Evolutionary conservation across 73 alveolate species (phyloP), one percentile per base, ranked within the genome.

Genomic region (Tetrahymena malaccensis): DNA sequence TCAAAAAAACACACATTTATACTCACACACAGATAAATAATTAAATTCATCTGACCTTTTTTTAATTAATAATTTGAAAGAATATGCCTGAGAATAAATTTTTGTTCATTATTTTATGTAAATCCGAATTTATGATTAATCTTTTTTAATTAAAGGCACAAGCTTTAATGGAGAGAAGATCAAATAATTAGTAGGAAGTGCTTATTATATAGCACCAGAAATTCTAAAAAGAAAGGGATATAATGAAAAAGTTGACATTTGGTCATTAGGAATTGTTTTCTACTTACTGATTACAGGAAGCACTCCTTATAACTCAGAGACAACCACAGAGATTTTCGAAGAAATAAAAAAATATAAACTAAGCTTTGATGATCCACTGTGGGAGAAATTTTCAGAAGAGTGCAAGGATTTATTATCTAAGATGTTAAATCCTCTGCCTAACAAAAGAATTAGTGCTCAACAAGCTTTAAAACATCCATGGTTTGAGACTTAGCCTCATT

Each of bases 401-500:
- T 94, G 95, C 57, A 89, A 89, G 35, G 55, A 95, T 43, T 85
- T 95, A 11, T 31, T 95, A 8, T 43, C 37, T 15, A 95, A 56
- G 33, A 95, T 95, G 97, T 56, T 95, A 35, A 43, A 13, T 10
- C 93, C 84, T 93, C 95, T 95, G 93, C 97, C 94, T 55, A 93
- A 94, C 21, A 94, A 96, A 10, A 96, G 99, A 93, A 97, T 98
- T 0, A 96, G 95, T 58, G 96, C 96, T 25, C 96, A 96, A 22
- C 98, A 97, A 40, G 97, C 97, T 40, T 89, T 97, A 55, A 58
- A 95, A 11, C 98, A 97, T 93, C 93, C 96, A 2, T 96, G 98
- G 98, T 94, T 96, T 58, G 37, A 70, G 10, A 70, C 43, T 70
- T 70, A 70, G 89, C 89, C 89, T 4, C 13, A 7, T 31, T 12